Evolutionary conservation across 768 basidiomycete species (phyloP), one percentile per base, ranked within the genome.

Genomic region (Cystoderma amianthinum): DNA sequence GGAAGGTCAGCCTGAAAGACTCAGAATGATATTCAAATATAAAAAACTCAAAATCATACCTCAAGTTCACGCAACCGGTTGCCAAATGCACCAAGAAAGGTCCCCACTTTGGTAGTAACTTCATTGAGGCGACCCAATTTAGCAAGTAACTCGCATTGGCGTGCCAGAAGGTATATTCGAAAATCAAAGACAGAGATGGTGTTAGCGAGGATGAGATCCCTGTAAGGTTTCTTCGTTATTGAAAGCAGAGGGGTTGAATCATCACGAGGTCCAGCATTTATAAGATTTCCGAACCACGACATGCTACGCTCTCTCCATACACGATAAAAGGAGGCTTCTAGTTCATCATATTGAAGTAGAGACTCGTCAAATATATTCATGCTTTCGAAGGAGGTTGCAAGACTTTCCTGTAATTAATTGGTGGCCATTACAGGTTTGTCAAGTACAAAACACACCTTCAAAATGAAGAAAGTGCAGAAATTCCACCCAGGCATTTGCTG

Each of bases 401-500:
- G 68, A 46, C 87, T 93, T 78, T 98, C 96, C 95, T 98, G 53
- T 38, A 25, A 48, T 41, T 45, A 9, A 36, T 23, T 35, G 43
- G 50, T 59, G 18, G 53, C 44, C 47, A 28, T 50, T 3, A 48
- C 39, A 23, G 25, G 51, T 43, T 16, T 36, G 36, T 2, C 16
- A 34, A 32, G 20, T 21, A 18, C 19, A 39, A 33, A 28, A 42
- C 40, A 40, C 44, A 91, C 95, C 80, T 98, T 99, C 25, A 94
- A 69, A 38, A 93, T 80, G 61, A 97, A 97, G 67, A 94, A 98
- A 0, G 87, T 93, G 58, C 93, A 94, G 57, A 96, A 99, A 56
- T 96, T 96, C 96, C 96, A 99, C 6, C 96, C 95, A 1, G 92
- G 91, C 79, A 93, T 87, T 51, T 85, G 76, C 42, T 89, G 74